Evolutionary conservation across 371 early-diverging fungal species (phyloP).

Genomic region (Mucor lusitanicus): DNA sequence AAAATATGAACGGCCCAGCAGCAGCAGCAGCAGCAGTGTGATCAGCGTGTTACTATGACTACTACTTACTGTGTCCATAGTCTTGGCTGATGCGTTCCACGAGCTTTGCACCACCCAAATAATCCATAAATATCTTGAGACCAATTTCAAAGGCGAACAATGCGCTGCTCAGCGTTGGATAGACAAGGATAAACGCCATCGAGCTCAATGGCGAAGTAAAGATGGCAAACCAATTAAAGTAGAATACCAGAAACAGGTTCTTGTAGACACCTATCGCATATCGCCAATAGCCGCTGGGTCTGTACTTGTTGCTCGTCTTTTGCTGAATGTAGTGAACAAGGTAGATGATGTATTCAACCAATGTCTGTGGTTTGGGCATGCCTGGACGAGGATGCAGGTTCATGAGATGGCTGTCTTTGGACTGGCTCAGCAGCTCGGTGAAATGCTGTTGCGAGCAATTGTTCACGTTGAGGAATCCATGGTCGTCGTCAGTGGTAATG

Average conservation of each 20-base stretch:
- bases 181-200: slow-evolving; percentile 23
- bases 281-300: slow-evolving; percentile 28
- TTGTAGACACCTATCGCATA: slow-evolving; percentile 28
- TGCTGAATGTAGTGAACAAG: neutral
- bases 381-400: neutral
- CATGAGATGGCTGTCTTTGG: neutral
- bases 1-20: too few relatives aligned
- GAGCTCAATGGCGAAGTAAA: slow-evolving; percentile 36
- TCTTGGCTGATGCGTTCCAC: slow-evolving; percentile 19
- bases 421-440: neutral
- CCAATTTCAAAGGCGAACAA: slow-evolving; percentile 30
- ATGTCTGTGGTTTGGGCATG: neutral
- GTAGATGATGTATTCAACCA: slow-evolving; percentile 8
- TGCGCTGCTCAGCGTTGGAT: slow-evolving; percentile 23
- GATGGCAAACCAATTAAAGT: slow-evolving; percentile 34
- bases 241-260: slow-evolving; percentile 33
- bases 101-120: slow-evolving; percentile 29
- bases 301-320: neutral
- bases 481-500: neutral
- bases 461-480: neutral
- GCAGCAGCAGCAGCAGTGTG: too few relatives aligned
- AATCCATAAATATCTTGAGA: slow-evolving; percentile 35
- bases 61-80: slow-evolving; percentile 22
- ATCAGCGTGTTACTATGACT: neutral
- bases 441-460: slow-evolving; percentile 3